Base-by-base conservation (phyloP, 768 basidiomycete species). In the Lactifluus volemus region DNA sequence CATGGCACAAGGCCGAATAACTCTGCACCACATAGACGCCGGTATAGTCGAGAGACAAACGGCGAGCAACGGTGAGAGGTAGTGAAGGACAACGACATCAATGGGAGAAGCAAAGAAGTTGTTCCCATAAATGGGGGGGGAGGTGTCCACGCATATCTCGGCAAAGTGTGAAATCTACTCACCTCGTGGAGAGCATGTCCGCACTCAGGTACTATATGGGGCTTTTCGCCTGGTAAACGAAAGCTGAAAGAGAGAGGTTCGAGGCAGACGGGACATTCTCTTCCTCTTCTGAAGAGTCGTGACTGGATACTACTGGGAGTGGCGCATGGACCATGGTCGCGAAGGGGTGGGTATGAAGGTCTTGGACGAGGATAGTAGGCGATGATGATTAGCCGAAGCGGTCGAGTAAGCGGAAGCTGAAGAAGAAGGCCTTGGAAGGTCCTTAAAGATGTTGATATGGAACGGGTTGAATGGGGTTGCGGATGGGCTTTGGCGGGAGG, bases 121-220 rank as follows among this genome's bases (percentile, higher is more conserved):
- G 12, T 36, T 36, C 47, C 45, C 32, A 44, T 49, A 21, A 49
- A 49, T 4, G 29, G 19, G 41, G 32, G 25, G 25, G 25, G 25
- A 2, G 34, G 41, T 34, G 42, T n/a, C 47, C 11, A 47, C 39
- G 14, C 29, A 42, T 45, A 49, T 34, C 42, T 21, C 8, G 32
- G 25, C 11, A 30, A 49, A 52, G 52, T 38, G 49, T 42, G 25
- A 30, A 39, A 58, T 21, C 17, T 17, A 70, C 77, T 65, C 58
- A 88, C 92, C 78, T 94, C 88, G 75, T 98, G 97, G n/a, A 99
- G 83, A 39, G 92, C 88, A 76, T 99, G 97, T 41, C 97, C 95
- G 67, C 97, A 99, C 71, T 95, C 92, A 34, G 97, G 96, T 49
- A 97, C 89, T 64, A 99, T 88, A 71, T 98, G 95, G 8, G 96